Conservation (phyloP, 139 green algal genomes). For the Chlorella vulgaris region DNA sequence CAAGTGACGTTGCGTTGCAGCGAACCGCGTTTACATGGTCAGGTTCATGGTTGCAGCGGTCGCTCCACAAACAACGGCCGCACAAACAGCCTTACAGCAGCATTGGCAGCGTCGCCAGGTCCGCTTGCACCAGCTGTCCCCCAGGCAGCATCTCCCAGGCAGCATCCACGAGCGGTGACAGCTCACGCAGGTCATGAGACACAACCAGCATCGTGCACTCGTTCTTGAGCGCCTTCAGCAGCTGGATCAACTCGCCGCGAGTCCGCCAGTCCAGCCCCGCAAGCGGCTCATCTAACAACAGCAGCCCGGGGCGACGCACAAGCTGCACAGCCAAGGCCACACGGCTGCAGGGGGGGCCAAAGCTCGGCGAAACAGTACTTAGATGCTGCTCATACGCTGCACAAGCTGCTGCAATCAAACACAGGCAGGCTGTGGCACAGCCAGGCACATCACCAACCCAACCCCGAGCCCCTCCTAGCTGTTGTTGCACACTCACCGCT, state of each 20-base stretch:
- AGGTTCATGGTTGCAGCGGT: too few relatives aligned
- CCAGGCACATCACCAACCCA: too few relatives aligned
- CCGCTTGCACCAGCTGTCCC: constrained; percentile 18
- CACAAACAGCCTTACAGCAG: neutral
- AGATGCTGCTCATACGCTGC: too few relatives aligned
- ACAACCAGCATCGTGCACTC: constrained; percentile 90
- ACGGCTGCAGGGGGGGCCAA: constrained; percentile 28
- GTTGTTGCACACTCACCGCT: constrained; percentile 64
- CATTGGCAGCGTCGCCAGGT: neutral
- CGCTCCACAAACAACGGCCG: neutral
- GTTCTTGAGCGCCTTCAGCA: constrained; percentile 63
- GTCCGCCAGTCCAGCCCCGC: constrained; percentile 85
- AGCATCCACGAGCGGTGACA: constrained; percentile 71
- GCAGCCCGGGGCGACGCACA: constrained; percentile 58
- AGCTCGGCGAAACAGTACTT: neutral
- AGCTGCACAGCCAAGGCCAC: constrained; percentile 92
- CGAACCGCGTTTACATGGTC: too few relatives aligned
- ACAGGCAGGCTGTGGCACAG: neutral
- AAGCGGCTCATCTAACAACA: constrained; percentile 95
- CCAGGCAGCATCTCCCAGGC: constrained; percentile 52
- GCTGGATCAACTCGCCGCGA: constrained; percentile 47
- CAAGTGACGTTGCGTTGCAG: too few relatives aligned
- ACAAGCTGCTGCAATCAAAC: too few relatives aligned
- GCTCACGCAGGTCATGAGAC: constrained; percentile 84
- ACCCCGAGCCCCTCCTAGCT: too few relatives aligned